Evolutionary conservation across 2,329 filamentous ascomycete species (phyloP), one percentile per base, ranked within the genome.

Genomic region (Penicillium sp.): DNA sequence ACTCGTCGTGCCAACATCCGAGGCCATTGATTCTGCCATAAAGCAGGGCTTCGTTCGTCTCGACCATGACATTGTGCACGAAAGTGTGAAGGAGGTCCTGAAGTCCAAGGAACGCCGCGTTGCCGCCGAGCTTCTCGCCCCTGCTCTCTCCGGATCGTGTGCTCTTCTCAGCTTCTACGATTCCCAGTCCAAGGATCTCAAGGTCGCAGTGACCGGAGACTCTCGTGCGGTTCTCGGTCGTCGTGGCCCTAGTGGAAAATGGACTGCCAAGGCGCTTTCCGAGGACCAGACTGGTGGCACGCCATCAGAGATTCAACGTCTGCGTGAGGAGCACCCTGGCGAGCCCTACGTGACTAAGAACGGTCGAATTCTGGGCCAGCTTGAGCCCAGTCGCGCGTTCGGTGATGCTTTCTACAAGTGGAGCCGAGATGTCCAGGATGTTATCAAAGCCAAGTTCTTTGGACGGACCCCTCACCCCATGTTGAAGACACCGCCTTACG

Each of bases 361-460:
- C 63, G 94, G 94, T 5, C 88, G 94, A 57, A 90, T 99, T 14
- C 82, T 99, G 0, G 94, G 94, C 42, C 90, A 92, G 16, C 80
- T 99, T 11, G 94, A 99, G 72, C 94, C 94, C 3, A 93, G 88
- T 16, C 87, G 94, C 59, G 93, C 95, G 0, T 99, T 99, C 73
- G 95, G 94, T 34, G 94, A 99, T 73, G 93, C 94, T 8, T 88
- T 88, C 65, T 99, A 99, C 79, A 99, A 99, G 75, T 99, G 94
- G 94, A 89, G 84, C 55, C 83, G 84, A 48, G 91, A 96, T 56
- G 88, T 92, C 0, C 90, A 94, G 55, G 85, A 90, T 48, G 88
- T 89, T 64, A 82, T 99, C 51, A 91, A 92, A 70, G 81, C 82
- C 60, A 88, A 88, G 31, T 99, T 96, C 80, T 97, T 97, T 67